Conservation (phyloP, 2,329 filamentous ascomycete species). For the Drechmeria coniospora region DNA sequence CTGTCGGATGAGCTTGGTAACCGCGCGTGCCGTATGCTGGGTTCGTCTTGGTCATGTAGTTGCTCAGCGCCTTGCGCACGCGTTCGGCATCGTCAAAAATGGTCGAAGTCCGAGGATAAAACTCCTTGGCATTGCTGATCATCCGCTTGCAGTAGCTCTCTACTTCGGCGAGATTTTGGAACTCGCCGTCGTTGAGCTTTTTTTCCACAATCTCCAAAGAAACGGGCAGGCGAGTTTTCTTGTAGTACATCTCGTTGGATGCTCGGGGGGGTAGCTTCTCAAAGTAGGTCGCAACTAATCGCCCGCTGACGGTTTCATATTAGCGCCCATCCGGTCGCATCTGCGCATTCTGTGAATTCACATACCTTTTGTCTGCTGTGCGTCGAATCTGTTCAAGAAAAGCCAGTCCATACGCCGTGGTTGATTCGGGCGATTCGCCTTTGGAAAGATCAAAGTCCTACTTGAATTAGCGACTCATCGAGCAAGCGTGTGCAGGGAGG, state of each 20-base stretch:
- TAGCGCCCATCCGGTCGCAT: conserved; percentile 2
- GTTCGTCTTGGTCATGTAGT: conserved; percentile 76
- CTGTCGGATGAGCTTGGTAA: conserved; percentile 60
- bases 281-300: conserved; percentile 60
- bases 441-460: conserved; percentile 32
- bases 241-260: conserved; percentile 60
- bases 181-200: conserved; percentile 54
- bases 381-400: conserved; percentile 62
- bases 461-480: conserved; percentile 1
- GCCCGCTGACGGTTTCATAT: conserved; percentile 36
- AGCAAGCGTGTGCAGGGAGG: too few relatives aligned
- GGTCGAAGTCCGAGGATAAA: conserved; percentile 56
- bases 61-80: conserved; percentile 71
- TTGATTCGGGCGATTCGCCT: conserved; percentile 51
- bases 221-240: conserved; percentile 60
- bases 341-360: conserved; percentile 5
- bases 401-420: conserved; percentile 53
- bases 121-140: conserved; percentile 76
- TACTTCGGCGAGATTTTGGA: conserved; percentile 54
- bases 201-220: conserved; percentile 63
- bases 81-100: conserved; percentile 76
- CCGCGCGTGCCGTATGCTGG: conserved; percentile 57
- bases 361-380: conserved; percentile 70
- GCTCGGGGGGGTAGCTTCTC: conserved; percentile 52
- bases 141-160: conserved; percentile 82